phyloP scores from a whole-genome alignment of 331 rosid genomes.

The Prunus yedoensis region DNA sequence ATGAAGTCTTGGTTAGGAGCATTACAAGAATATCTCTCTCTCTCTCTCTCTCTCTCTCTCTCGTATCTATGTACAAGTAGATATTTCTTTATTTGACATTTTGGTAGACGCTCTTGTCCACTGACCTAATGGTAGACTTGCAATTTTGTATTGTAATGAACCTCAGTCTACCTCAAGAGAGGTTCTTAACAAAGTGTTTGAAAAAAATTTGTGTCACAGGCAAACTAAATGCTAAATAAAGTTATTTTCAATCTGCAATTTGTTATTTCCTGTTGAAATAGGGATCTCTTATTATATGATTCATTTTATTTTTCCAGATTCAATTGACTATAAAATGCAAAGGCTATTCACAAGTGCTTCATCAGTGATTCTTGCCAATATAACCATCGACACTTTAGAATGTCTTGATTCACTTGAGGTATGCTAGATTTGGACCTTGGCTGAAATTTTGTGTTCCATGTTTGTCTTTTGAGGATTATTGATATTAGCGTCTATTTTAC shows the following conservation, averaged over 20 bases:
- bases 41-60: background rate
- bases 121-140: too few species aligned
- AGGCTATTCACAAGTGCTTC: conserved; percentile 58
- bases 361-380: conserved; percentile 58
- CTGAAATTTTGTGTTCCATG: background rate
- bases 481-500: conserved; percentile 14
- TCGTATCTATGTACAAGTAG: background rate
- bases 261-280: background rate
- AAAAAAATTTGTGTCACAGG: background rate
- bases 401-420: conserved; percentile 82
- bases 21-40: background rate
- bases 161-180: background rate
- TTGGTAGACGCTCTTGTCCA: too few species aligned
- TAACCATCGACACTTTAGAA: conserved; percentile 54
- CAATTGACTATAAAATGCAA: conserved; percentile 60
- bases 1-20: background rate
- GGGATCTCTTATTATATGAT: background rate
- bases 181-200: background rate
- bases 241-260: conserved; percentile 1
- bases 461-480: background rate
- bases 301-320: conserved; percentile 38
- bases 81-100: too few species aligned
- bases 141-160: too few species aligned
- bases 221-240: background rate
- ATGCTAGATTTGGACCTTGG: conserved; percentile 7